Evolutionary conservation across 441 rosid species (phyloP), one percentile per base, ranked within the genome.

Genomic region (Croton laevigatus): DNA sequence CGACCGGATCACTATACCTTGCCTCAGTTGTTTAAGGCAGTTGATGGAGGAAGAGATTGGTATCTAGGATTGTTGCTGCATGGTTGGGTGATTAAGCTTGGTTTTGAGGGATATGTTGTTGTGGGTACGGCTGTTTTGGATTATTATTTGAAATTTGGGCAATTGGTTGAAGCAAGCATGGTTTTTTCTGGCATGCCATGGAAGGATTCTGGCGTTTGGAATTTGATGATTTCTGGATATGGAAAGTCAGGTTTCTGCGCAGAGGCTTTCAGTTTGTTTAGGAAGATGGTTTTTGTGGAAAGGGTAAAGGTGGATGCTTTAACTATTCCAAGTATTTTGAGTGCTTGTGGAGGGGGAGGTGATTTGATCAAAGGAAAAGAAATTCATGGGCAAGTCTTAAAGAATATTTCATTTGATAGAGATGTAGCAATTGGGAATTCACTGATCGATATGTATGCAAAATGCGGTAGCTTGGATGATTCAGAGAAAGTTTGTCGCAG

Each of bases 401-500:
- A 75, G 70, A 65, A 48, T 49, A 2, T 38, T 13, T 23, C 48
- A 3, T 69, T 69, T 36, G 19, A 72, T 40, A 32, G 16, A 62
- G 79, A 79, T 59, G 54, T 72, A 9, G 69, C 73, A 17, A 38
- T 70, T 61, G 38, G 65, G 49, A 79, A 79, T 52, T 75, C 76
- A 9, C 38, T 75, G 75, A 75, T 79, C 55, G 66, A 72, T 69
- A 68, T 75, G 79, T 61, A 79, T 65, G 74, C 77, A 48, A 75
- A 48, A 36, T 65, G 72, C 60, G 74, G 75, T 17, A 53, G 74
- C 74, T 54, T 75, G 51, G n/a, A 16, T 12, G 60, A 66, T 65
- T 61, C 82, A 7, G 69, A 78, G 46, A 74, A 57, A 52, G 70
- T 74, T 40, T 78, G 72, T 71, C 52, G 40, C 36, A 69, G 27